Conservation (phyloP, 2,329 filamentous ascomycete genomes). For the Diaporthe vexans region DNA sequence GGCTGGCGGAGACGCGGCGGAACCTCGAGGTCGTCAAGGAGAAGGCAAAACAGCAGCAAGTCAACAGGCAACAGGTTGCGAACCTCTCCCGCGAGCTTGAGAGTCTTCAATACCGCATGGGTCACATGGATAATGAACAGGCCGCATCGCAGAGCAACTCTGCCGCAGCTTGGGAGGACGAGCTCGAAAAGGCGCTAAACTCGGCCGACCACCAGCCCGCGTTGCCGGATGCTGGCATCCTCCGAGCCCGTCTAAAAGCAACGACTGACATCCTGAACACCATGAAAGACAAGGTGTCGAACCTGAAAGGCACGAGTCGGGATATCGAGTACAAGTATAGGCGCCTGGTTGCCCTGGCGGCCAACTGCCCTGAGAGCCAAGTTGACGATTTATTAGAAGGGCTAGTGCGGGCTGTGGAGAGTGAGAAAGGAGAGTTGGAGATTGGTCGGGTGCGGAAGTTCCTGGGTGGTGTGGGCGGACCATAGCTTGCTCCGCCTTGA, state of each 20-base stretch:
- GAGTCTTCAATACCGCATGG: constrained; percentile 73
- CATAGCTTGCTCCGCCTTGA: constrained; percentile 8
- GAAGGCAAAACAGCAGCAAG: constrained; percentile 73
- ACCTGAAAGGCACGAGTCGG: constrained; percentile 82
- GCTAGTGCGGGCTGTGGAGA: constrained; percentile 89
- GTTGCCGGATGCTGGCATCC: constrained; percentile 70
- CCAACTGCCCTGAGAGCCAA: constrained; percentile 80
- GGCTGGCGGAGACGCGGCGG: constrained; percentile 82
- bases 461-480: constrained; percentile 81
- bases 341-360: constrained; percentile 89
- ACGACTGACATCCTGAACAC: constrained; percentile 78
- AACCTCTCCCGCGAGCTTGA: constrained; percentile 84
- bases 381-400: constrained; percentile 86
- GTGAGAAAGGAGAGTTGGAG: constrained; percentile 83
- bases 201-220: constrained; percentile 58
- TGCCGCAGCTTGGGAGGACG: constrained; percentile 67
- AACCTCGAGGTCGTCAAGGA: constrained; percentile 79
- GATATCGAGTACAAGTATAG: constrained; percentile 91
- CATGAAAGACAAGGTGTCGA: constrained; percentile 76
- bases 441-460: constrained; percentile 84
- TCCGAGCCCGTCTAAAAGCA: constrained; percentile 78
- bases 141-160: constrained; percentile 61
- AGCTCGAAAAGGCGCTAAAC: constrained; percentile 63
- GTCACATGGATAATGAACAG: constrained; percentile 61
- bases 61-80: constrained; percentile 78